Evolutionary conservation across 768 basidiomycete genomes (phyloP).

Genomic region (Boletus pseudo-olivaceus): DNA sequence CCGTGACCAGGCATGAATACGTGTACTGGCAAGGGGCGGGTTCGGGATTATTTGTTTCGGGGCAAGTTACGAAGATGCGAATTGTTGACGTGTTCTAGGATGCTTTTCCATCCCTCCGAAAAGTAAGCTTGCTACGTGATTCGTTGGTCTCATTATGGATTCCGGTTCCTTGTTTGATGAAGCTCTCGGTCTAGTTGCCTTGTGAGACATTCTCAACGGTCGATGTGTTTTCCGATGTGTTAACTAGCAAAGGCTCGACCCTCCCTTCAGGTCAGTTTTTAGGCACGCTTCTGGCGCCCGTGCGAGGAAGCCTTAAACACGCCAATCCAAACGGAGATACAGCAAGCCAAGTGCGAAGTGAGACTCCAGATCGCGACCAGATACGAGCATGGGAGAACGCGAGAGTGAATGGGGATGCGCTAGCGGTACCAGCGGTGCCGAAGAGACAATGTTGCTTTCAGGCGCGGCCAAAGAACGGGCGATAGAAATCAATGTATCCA

Average conservation of each 20-base stretch:
- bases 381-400: neutral
- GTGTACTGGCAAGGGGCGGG: neutral
- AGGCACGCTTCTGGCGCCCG: neutral
- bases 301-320: neutral
- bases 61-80: too few relatives aligned
- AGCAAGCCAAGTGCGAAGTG: neutral
- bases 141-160: neutral
- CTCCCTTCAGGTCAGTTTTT: neutral
- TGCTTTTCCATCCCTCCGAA: neutral
- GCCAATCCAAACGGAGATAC: neutral
- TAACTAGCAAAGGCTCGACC: neutral
- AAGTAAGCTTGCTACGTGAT: constrained; percentile 2
- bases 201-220: neutral
- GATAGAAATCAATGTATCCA: neutral
- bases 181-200: neutral
- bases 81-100: neutral
- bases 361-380: neutral
- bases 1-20: neutral
- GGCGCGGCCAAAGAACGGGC: neutral
- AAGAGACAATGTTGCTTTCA: neutral
- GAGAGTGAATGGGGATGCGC: neutral
- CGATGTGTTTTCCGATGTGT: neutral
- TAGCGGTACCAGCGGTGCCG: neutral
- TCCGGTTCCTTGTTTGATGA: neutral
- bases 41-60: neutral